A percentile compares a stretch with the other conserved stretches of the same genome.
Evolutionary conservation across 148 eudicot species (phyloP).

Genomic region (Talinum fruticosum): DNA sequence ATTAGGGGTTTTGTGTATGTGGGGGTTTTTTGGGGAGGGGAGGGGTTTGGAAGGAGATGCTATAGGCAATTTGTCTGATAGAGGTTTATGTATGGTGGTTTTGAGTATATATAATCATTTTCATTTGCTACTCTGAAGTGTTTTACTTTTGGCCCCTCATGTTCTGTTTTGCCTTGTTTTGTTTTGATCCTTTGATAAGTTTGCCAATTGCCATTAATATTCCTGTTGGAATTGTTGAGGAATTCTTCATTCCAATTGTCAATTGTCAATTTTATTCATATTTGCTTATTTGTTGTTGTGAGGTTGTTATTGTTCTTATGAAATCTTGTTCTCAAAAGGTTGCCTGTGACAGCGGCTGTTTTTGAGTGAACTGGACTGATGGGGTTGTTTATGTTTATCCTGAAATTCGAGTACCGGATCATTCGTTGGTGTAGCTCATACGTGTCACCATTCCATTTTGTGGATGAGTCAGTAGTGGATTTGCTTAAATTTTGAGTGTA

Average conservation of each 20-base stretch:
- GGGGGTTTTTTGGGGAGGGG: background rate
- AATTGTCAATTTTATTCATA: background rate
- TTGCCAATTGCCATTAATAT: background rate
- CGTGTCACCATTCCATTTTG: background rate
- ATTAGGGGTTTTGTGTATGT: background rate
- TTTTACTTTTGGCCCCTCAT: no score
- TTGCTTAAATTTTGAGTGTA: background rate
- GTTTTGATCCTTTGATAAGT: background rate
- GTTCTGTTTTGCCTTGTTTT: no score
- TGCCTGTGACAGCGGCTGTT: background rate
- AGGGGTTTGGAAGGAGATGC: background rate
- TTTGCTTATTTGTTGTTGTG: background rate
- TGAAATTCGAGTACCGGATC: background rate
- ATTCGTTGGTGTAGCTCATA: background rate
- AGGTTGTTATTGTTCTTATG: background rate
- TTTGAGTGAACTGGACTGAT: background rate
- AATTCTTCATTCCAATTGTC: background rate
- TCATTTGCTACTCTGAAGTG: background rate
- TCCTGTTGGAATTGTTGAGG: background rate
- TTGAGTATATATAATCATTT: background rate
- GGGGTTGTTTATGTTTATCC: background rate
- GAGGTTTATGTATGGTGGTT: background rate
- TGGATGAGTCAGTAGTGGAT: background rate
- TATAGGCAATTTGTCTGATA: background rate
- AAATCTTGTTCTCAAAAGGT: background rate